Percentiles rank a stretch among this genome's conserved stretches.
phyloP scores from a whole-genome alignment of 305 asterid species.

The Fraxinus sp. region DNA sequence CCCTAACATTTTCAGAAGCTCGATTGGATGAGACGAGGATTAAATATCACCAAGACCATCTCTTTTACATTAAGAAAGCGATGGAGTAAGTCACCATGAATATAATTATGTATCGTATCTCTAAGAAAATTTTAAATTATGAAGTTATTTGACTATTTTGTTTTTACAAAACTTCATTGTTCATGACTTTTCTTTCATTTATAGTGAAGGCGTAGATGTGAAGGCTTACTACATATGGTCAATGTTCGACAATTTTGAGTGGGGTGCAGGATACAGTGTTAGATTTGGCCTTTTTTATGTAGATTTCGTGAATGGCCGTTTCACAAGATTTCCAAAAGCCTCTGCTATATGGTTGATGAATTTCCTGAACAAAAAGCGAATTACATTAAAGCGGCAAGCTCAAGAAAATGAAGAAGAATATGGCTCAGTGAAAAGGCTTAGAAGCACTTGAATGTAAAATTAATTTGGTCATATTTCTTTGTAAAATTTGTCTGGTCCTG shows the following conservation, averaged over 20 bases:
- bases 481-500: background rate
- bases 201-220: conserved; percentile 30
- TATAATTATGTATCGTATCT: background rate
- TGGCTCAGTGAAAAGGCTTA: background rate
- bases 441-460: background rate
- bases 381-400: background rate
- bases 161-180: background rate
- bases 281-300: conserved; percentile 36
- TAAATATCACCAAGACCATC: background rate
- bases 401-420: background rate
- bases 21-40: background rate
- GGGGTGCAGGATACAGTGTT: conserved; percentile 36
- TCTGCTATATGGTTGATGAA: conserved; percentile 26
- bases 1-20: background rate
- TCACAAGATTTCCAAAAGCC: conserved; percentile 27
- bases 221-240: conserved; percentile 48
- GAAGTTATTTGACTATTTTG: background rate
- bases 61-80: background rate
- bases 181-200: background rate
- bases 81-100: background rate
- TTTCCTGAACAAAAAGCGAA: background rate
- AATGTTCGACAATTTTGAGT: conserved; percentile 39
- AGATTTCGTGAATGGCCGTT: conserved; percentile 33
- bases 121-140: background rate
- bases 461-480: too few species aligned